Evolutionary conservation across 208 protist genomes (phyloP), one percentile per base, ranked within the genome.

Genomic region (Leptomonas seymouri): DNA sequence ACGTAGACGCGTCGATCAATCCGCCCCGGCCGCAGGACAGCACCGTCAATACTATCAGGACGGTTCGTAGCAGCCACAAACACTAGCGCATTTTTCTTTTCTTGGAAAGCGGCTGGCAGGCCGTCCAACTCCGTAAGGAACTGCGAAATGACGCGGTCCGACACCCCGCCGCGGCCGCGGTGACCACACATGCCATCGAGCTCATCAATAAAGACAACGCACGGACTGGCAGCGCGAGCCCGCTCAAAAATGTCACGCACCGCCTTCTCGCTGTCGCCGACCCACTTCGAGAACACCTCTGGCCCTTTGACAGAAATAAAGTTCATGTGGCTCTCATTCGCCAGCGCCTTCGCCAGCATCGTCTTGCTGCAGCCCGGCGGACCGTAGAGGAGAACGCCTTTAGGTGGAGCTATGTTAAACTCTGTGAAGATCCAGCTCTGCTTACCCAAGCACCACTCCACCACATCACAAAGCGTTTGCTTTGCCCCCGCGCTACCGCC

Each of bases 291-390:
- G 27, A 99, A 85, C 56, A 99, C 94, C 73, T 99, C 97, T 23
- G 98, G 96, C 6, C 97, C 98, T 70, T 98, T 98, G 12, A 99
- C 90, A 7, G 95, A 82, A 28, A 89, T 85, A n/a, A 97, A 82
- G 67, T 90, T 94, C 72, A 89, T 74, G 21, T 77, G 73, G 30
- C 80, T 84, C 58, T 98, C 97, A 23, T 99, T 84, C 78, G 99
- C 95, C 62, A 99, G 99, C 64, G 99, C 93, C 45, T 99, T 91
- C 11, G 99, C 99, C 66, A 99, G 98, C 41, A 99, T 88, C 8
- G 99, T 99, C 78, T 99, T 99, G 67, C 99, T 99, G 58, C 96
- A 99, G 53, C 99, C 99, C 39, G 99, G 98, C 18, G 98, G 98
- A 25, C 99, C 99, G 74, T 99, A 97, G 2, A 99, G 87, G 21